Evolutionary conservation across 75 land plant genomes (phyloP).

Genomic region (Sequoia sempervirens): DNA sequence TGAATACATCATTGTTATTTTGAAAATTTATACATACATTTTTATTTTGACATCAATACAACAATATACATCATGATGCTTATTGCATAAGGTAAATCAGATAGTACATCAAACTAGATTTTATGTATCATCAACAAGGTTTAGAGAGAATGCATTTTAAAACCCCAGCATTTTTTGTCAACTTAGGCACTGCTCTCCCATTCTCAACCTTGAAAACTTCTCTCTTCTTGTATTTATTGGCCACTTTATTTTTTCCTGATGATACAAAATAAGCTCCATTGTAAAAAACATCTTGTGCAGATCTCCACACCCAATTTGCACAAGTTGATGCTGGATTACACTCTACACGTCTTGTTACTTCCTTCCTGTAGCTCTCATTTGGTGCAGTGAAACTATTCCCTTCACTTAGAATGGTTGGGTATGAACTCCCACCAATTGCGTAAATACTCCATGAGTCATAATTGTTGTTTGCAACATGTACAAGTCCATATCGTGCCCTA

Average conservation of each 20-base stretch:
- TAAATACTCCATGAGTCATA: too few relatives aligned
- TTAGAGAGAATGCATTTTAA: background rate
- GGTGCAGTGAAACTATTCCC: conserved; percentile 58
- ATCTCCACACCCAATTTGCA: conserved; percentile 15
- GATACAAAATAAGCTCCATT: conserved; percentile 47
- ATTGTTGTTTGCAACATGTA: conserved; percentile 59
- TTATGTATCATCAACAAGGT: too few relatives aligned
- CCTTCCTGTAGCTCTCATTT: conserved; percentile 22
- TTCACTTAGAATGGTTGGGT: conserved; percentile 53
- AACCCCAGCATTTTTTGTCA: background rate
- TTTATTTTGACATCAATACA: too few relatives aligned
- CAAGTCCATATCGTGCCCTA: conserved; percentile 50
- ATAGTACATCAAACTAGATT: too few relatives aligned
- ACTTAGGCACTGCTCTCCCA: background rate
- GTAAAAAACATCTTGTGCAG: conserved; percentile 27
- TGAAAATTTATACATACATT: too few relatives aligned
- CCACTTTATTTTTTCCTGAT: background rate
- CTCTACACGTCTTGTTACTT: background rate
- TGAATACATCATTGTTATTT: too few relatives aligned
- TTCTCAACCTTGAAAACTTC: background rate
- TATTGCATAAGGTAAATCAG: too few relatives aligned
- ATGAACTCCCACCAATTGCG: conserved; percentile 35
- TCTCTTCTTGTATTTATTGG: too few relatives aligned
- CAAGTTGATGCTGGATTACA: background rate
- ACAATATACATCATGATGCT: too few relatives aligned